Evolutionary conservation across 495 filamentous ascomycete genomes (phyloP).

Genomic region (Podospora pseudocomata): DNA sequence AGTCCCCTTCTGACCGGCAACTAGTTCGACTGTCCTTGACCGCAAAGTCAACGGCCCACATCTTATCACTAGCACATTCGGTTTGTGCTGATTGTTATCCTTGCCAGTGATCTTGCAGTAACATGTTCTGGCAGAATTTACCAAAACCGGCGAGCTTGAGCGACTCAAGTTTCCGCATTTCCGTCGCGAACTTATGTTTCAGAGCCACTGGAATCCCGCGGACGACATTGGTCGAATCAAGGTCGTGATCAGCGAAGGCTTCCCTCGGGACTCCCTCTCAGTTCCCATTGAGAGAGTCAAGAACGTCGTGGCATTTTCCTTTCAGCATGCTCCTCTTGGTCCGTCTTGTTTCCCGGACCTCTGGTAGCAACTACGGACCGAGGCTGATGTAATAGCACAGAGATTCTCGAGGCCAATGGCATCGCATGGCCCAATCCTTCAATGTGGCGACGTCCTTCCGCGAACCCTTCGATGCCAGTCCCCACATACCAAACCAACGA

Average conservation of each 20-base stretch:
- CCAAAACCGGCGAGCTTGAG: conserved; percentile 60
- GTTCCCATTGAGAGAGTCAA: conserved; percentile 65
- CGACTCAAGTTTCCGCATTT: conserved; percentile 70
- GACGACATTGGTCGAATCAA: conserved; percentile 72
- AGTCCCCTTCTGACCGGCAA: conserved; percentile 12
- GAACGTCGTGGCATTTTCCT: conserved; percentile 74
- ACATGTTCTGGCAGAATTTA: conserved; percentile 47
- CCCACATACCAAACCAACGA: conserved; percentile 42
- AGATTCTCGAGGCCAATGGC: conserved; percentile 68
- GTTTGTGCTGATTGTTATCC: conserved; percentile 24
- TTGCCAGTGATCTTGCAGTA: neutral
- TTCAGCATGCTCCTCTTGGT: conserved; percentile 83
- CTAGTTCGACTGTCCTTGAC: conserved; percentile 54
- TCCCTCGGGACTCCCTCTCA: conserved; percentile 47
- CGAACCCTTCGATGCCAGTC: conserved; percentile 35
- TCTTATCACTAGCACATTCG: conserved; percentile 48
- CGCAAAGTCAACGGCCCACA: conserved; percentile 59
- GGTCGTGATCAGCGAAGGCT: conserved; percentile 74
- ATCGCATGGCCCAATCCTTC: conserved; percentile 78
- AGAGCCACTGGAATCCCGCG: conserved; percentile 67
- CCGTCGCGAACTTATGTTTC: conserved; percentile 64
- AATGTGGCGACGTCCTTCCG: conserved; percentile 61
- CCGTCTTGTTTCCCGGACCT: conserved; percentile 25
- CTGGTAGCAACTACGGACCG: neutral
- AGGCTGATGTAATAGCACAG: conserved; percentile 32